These are phyloP conservation scores for Colletotrichum tabaci DNA, from an alignment of 2,329 filamentous ascomycete species.

Conservation along the genomic window DNA sequence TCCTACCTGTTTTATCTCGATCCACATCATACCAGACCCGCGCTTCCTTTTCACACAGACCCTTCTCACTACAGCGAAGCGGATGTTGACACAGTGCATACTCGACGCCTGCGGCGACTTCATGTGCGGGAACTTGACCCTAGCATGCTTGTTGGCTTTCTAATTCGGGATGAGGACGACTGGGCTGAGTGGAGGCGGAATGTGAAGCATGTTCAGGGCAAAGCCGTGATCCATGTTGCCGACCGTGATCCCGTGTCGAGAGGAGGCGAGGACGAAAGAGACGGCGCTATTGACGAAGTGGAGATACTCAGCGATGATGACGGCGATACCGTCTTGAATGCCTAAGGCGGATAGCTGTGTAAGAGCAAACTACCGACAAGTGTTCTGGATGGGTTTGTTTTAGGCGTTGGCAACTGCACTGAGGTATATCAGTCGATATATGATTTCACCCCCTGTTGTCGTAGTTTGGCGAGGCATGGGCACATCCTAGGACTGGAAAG, in stretches of 20 bases:
- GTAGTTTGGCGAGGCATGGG: not conserved
- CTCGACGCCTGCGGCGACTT: conserved; percentile 84
- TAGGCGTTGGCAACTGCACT: conserved; percentile 7
- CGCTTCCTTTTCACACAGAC: conserved; percentile 75
- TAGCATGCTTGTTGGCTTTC: conserved; percentile 95
- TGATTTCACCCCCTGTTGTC: not conserved
- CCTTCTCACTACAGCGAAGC: conserved; percentile 74
- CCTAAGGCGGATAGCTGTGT: not conserved
- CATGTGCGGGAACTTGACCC: conserved; percentile 96
- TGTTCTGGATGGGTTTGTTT: not conserved
- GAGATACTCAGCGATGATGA: conserved; percentile 86
- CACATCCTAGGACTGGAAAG: not conserved
- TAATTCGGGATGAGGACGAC: conserved; percentile 86
- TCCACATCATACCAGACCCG: conserved; percentile 87
- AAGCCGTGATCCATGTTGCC: conserved; percentile 88
- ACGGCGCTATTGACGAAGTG: conserved; percentile 88
- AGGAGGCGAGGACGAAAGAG: conserved; percentile 70
- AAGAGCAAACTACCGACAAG: not conserved
- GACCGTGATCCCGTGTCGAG: conserved; percentile 75
- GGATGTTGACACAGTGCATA: conserved; percentile 89
- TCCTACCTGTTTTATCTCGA: conserved; percentile 94
- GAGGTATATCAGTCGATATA: not conserved
- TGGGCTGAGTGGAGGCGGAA: conserved; percentile 86
- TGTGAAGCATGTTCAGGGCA: conserved; percentile 83
- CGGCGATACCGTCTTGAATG: conserved; percentile 56